Percentiles rank a stretch among this genome's conserved stretches.
phyloP scores from a whole-genome alignment of 176 grass and related monocot genomes.

The Avena sativa region DNA sequence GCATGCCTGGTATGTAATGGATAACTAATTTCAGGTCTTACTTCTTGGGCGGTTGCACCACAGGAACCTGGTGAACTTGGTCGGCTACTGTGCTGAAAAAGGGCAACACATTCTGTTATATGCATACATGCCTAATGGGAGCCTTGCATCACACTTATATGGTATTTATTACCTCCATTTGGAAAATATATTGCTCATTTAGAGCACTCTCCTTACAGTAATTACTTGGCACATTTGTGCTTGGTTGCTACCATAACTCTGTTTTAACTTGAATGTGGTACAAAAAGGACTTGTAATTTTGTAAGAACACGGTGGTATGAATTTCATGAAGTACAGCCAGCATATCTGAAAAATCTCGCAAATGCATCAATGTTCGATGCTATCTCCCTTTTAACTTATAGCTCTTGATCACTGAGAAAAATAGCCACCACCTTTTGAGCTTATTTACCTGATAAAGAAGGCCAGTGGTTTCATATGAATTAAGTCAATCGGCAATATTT shows the following conservation, averaged over 20 bases:
- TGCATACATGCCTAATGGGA: constrained; percentile 96
- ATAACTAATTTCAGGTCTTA: constrained; percentile 68
- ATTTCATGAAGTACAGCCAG: constrained; percentile 17
- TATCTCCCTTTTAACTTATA: constrained; percentile 38
- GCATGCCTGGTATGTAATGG: constrained; percentile 34
- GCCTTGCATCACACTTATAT: constrained; percentile 92
- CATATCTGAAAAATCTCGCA: neutral
- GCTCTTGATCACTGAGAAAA: constrained; percentile 12
- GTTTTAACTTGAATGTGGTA: neutral
- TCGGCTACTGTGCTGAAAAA: constrained; percentile 97
- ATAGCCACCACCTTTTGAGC: constrained; percentile 1
- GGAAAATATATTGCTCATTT: neutral
- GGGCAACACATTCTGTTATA: constrained; percentile 92
- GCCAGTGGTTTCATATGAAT: constrained; percentile 17
- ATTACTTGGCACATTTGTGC: constrained; percentile 14
- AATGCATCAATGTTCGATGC: neutral
- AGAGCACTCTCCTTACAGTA: constrained; percentile 7
- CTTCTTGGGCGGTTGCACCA: constrained; percentile 97
- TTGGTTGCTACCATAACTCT: constrained; percentile 10
- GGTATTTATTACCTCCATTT: constrained; percentile 61
- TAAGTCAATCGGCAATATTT: neutral
- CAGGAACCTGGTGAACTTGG: constrained; percentile 97
- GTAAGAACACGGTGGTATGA: neutral
- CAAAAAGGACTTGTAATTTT: neutral
- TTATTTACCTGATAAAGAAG: constrained; percentile 20